phyloP scores from a whole-genome alignment of 2,329 filamentous ascomycete genomes.

The Phialophora macrospora region DNA sequence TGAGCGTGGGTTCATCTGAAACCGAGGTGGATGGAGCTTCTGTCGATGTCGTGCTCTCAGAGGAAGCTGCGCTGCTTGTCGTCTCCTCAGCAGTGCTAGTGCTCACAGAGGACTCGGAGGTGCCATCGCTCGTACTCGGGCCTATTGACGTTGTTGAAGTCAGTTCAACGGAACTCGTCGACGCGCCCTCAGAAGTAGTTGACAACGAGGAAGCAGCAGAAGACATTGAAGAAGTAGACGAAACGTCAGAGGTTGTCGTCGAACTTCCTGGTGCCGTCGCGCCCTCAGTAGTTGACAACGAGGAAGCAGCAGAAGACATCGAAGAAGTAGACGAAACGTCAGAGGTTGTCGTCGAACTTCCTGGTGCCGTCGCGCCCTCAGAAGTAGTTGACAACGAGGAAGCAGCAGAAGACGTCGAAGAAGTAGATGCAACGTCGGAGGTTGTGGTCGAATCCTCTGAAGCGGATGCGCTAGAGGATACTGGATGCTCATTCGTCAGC shows the following conservation, averaged over 20 bases:
- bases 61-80: no score
- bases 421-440: not conserved
- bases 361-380: not conserved
- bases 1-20: not conserved
- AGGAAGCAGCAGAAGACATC: slow-evolving; percentile 7
- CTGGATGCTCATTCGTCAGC: not conserved
- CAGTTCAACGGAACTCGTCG: slow-evolving; percentile 12
- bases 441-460: slow-evolving; percentile 1
- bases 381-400: slow-evolving; percentile 12
- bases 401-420: not conserved
- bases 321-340: not conserved
- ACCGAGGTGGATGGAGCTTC: not conserved
- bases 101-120: not conserved
- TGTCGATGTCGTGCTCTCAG: not conserved
- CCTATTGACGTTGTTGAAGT: slow-evolving; percentile 10
- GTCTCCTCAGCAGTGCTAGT: not conserved
- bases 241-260: not conserved
- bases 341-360: slow-evolving; percentile 8
- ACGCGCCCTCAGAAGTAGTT: slow-evolving; percentile 1
- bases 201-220: slow-evolving; percentile 8
- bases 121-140: slow-evolving; percentile 1
- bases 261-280: no score
- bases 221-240: not conserved
- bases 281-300: slow-evolving; percentile 1
- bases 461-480: not conserved